Evolutionary conservation across 805 yeast genomes (phyloP), one percentile per base, ranked within the genome.

Genomic region (Monosporozyma unispora): DNA sequence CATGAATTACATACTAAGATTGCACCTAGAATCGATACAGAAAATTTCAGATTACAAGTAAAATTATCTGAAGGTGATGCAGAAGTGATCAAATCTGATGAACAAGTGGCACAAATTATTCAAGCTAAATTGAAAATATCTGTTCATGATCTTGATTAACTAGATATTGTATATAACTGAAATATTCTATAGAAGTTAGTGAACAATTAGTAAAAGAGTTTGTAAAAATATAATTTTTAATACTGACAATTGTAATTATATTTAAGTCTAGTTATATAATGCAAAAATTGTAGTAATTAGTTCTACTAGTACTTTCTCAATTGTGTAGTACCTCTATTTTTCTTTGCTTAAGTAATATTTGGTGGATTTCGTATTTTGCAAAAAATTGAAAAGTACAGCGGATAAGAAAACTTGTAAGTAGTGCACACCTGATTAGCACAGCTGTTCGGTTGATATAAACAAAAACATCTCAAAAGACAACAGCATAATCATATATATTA

Each of bases 1-100:
- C 69, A 66, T 31, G 84, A 78, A 50, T 60, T 81, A 50, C 73
- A 74, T 54, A 62, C 68, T 27, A 81, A 79, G 59, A 72, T 81
- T 48, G 67, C 68, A 45, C 77, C 78, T 48, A 64, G 86, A 51
- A 71, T 80, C 48, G 77, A 74, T 44, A 55, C 57, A 4, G 63
- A 60, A 2, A 49, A 63, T 12, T 72, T 73, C 53, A 65, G 61
- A 46, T 54, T 74, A 22, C 66, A 54, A 29, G 58, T 68, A 4
- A 72, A 68, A 47, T 52, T 58, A 25, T 58, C 60, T 22, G 66
- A 66, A 38, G 66, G 57, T 22, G 56, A 57, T n/a, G 66, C 61
- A 11, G 67, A 62, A 27, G 70, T 67, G 48, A 66, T 72, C 5
- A 52, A 50, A 1, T 53, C 63, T 3, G 70, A 68, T 49, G 58